These are phyloP conservation scores for Trametes pubescens DNA, from an alignment of 1,284 basidiomycete species.

Conservation along the genomic window DNA sequence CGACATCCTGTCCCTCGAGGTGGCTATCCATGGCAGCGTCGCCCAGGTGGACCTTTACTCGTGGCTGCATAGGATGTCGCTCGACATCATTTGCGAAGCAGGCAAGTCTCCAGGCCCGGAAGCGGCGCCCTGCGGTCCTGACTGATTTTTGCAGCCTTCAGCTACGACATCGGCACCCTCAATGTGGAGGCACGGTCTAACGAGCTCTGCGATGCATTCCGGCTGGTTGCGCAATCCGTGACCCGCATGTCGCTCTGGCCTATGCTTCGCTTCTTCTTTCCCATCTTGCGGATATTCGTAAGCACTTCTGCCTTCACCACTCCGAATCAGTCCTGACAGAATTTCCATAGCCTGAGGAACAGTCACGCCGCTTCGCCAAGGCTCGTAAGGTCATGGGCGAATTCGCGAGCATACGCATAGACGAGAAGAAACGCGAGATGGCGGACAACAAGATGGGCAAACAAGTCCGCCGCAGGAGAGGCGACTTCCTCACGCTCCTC, in stretches of 20 bases:
- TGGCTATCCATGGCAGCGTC: conserved; percentile 23
- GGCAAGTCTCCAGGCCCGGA: conserved; percentile 35
- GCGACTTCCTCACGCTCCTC: conserved; percentile 45
- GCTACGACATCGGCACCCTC: conserved; percentile 57
- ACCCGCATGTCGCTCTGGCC: conserved; percentile 12
- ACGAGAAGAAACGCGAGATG: conserved; percentile 47
- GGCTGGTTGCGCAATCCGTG: conserved; percentile 31
- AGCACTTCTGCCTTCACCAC: background rate
- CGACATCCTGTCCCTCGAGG: conserved; percentile 35
- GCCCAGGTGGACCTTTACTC: conserved; percentile 49
- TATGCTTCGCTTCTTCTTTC: conserved; percentile 25
- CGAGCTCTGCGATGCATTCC: conserved; percentile 52
- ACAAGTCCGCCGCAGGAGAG: conserved; percentile 24
- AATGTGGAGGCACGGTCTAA: conserved; percentile 40
- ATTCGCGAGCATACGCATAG: conserved; percentile 48
- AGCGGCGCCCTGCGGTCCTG: background rate
- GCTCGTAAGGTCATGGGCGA: conserved; percentile 41
- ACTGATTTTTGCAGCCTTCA: conserved; percentile 48
- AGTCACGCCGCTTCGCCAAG: conserved; percentile 19
- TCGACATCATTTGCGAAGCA: conserved; percentile 59
- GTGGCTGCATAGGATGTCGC: conserved; percentile 52
- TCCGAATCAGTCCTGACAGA: background rate
- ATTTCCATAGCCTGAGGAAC: conserved; percentile 15
- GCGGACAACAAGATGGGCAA: conserved; percentile 26
- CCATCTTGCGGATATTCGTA: conserved; percentile 31